Evolutionary conservation across 2,329 filamentous ascomycete genomes (phyloP).

Genomic region (Aspergillus pseudoglaucus): DNA sequence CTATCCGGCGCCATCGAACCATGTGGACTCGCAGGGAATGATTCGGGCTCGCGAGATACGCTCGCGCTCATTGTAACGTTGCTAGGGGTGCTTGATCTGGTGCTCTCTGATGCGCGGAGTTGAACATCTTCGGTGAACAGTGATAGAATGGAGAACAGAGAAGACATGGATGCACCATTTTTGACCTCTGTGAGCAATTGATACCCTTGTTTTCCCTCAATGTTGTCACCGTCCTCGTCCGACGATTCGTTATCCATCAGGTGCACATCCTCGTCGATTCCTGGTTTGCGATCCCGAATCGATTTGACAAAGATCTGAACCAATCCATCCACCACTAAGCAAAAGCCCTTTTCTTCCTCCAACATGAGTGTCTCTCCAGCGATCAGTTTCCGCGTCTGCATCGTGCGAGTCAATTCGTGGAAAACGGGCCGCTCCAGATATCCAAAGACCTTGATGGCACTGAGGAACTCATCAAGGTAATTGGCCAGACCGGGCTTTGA

Average conservation of each 20-base stretch:
- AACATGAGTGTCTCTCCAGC: conserved; percentile 91
- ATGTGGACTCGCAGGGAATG: conserved; percentile 34
- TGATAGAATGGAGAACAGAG: conserved; percentile 92
- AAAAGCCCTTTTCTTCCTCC: conserved; percentile 97
- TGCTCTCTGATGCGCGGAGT: conserved; percentile 61
- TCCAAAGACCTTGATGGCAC: conserved; percentile 97
- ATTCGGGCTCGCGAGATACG: conserved; percentile 29
- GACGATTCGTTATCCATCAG: conserved; percentile 46
- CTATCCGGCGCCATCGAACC: conserved; percentile 16
- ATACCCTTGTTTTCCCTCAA: conserved; percentile 70
- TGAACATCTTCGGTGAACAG: conserved; percentile 94
- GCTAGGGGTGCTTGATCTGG: conserved; percentile 32
- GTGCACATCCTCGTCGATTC: conserved; percentile 34
- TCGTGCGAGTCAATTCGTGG: conserved; percentile 91
- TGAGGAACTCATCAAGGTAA: conserved; percentile 95
- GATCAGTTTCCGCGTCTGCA: conserved; percentile 96
- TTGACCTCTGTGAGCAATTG: conserved; percentile 95
- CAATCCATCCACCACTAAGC: conserved; percentile 88
- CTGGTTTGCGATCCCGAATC: conserved; percentile 43
- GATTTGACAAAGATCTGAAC: conserved; percentile 99
- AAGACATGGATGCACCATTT: conserved; percentile 97
- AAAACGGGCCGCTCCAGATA: conserved; percentile 95
- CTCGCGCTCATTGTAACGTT: conserved; percentile 17
- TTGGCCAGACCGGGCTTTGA: conserved; percentile 88
- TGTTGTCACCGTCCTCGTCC: conserved; percentile 61